Evolutionary conservation across 148 eudicot genomes (phyloP).

Genomic region (Arbutus unedo): DNA sequence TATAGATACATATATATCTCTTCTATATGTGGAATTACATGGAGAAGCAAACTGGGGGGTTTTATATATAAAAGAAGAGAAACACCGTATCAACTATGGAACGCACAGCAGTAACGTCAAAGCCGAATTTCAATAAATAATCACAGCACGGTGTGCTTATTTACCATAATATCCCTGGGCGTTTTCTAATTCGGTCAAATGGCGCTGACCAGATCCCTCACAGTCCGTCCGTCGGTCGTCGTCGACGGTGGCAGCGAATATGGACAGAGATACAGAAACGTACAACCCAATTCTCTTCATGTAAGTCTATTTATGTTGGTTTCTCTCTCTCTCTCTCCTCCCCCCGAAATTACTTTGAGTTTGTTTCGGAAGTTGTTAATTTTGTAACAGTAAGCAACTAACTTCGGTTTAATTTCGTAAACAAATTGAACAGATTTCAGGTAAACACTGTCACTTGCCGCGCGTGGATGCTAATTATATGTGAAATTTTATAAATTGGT

Average conservation of each 20-base stretch:
- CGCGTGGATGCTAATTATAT: not conserved
- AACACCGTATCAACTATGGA: not conserved
- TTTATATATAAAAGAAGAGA: constrained; percentile 17
- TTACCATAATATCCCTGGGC: constrained; percentile 7
- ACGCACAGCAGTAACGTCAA: constrained; percentile 19
- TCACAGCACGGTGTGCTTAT: not conserved
- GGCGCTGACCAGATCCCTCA: constrained; percentile 37
- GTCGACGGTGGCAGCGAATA: not conserved
- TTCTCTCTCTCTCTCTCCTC: not conserved
- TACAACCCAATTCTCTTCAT: not conserved
- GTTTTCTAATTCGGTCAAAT: constrained; percentile 31
- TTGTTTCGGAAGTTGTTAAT: constrained; percentile 30
- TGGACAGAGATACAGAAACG: not conserved
- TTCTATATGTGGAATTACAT: not conserved
- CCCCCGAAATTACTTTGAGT: constrained; percentile 6
- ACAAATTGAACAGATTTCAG: not conserved
- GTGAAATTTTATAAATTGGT: no score
- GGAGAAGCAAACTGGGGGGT: constrained; percentile 6
- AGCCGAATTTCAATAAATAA: not conserved
- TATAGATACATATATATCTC: not conserved
- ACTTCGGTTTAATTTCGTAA: constrained; percentile 18
- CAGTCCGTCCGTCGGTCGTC: not conserved
- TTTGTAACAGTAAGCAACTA: constrained; percentile 28
- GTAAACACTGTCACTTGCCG: not conserved
- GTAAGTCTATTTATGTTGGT: not conserved